Evolutionary conservation across 2,329 filamentous ascomycete species (phyloP), one percentile per base, ranked within the genome.

Genomic region (Paecilomyces dactylethromorphus): DNA sequence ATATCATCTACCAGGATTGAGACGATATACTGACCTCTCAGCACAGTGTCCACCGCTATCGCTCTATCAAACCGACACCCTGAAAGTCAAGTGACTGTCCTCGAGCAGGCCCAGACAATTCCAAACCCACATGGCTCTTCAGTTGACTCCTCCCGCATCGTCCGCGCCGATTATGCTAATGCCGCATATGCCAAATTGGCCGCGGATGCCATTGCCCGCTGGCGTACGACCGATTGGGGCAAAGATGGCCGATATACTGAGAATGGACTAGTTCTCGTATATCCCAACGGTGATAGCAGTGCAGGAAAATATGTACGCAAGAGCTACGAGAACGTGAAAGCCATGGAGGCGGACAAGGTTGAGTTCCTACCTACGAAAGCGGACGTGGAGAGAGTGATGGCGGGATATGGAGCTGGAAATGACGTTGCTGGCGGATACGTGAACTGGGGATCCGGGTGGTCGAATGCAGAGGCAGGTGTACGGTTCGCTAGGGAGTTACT

Each of bases 151-250:
- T 85, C 82, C 22, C 83, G 85, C 58, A 87, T 87, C 63, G 79
- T 87, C 55, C 81, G 85, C 33, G 81, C 87, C 39, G 93, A 97
- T 79, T 97, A 97, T 70, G 87, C 90, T 4, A 87, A 93, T 69
- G 78, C 84, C 0, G 83, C 87, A 22, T 97, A 97, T 74, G 84
- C 91, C 5, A 77, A 80, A 15, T 84, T 97, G 53, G 91, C 88
- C 21, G 81, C 84, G 18, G 79, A 84, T 35, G 91, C 92, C 1
- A 89, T 90, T 68, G 74, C 80, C 86, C 90, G 84, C 88, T 66
- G 81, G 81, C 66, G 83, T 82, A 71, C 73, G 53, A 75, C 74
- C 12, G 71, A 70, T 61, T 79, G 76, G 76, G 77, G 77, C 22
- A 65, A 65, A 2, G 70, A 78, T 21, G 77, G 74, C 10, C 70